Evolutionary conservation across 768 basidiomycete genomes (phyloP).

Genomic region (Ramaria sp.): DNA sequence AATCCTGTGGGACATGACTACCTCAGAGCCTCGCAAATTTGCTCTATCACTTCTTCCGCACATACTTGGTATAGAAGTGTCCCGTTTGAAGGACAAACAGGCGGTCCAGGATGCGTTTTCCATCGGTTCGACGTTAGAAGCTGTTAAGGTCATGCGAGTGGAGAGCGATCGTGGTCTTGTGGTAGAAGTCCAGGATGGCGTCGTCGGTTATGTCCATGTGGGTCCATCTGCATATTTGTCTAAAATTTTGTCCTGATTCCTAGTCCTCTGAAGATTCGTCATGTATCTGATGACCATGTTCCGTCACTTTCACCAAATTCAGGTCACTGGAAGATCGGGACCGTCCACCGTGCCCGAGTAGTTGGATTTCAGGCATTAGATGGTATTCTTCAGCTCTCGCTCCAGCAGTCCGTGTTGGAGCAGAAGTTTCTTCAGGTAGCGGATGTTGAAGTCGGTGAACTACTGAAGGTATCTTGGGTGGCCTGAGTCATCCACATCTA

Average conservation of each 20-base stretch:
- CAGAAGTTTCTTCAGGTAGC: conserved; percentile 77
- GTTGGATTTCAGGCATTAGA: conserved; percentile 80
- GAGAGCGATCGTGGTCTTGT: conserved; percentile 78
- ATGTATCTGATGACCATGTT: conserved; percentile 86
- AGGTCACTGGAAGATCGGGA: conserved; percentile 72
- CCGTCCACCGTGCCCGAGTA: conserved; percentile 77
- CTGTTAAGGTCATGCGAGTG: conserved; percentile 61
- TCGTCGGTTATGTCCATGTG: conserved; percentile 84
- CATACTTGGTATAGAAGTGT: conserved; percentile 44
- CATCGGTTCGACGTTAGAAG: conserved; percentile 61
- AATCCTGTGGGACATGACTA: conserved; percentile 70
- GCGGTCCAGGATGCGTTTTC: conserved; percentile 51
- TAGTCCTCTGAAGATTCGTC: conserved; percentile 62
- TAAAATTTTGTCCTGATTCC: conserved; percentile 1
- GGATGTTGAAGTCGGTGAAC: conserved; percentile 78
- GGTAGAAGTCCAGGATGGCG: conserved; percentile 48
- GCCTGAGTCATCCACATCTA: neutral
- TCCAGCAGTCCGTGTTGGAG: conserved; percentile 73
- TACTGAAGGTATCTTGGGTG: conserved; percentile 51
- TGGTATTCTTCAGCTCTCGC: conserved; percentile 77
- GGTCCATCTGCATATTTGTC: conserved; percentile 19
- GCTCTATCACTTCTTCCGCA: conserved; percentile 71
- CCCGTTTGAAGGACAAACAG: conserved; percentile 20
- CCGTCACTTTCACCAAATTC: conserved; percentile 58
- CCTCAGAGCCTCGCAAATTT: conserved; percentile 66